Percentiles rank a stretch among this genome's conserved stretches.
Conservation (phyloP, 331 rosid genomes). For the Quercus lobata region DNA sequence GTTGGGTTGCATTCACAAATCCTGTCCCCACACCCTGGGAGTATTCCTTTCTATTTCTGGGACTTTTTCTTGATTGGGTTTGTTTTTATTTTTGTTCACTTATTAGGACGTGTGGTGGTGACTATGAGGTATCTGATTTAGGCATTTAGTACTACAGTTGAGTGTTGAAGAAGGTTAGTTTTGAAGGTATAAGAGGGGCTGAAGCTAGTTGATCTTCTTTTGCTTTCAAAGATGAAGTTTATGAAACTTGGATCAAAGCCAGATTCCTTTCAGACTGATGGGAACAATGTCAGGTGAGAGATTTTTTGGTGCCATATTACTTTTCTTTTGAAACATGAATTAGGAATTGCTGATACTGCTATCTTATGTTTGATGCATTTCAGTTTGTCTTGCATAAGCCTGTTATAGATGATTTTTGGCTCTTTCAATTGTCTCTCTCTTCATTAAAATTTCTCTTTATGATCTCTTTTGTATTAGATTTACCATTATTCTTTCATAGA, state of each 20-base stretch:
- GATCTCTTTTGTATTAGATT: neutral
- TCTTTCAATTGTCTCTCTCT: neutral
- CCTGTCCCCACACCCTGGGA: slow-evolving; percentile 2
- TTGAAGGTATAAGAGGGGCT: slow-evolving; percentile 13
- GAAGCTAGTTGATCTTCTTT: slow-evolving; percentile 23
- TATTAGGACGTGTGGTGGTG: slow-evolving; percentile 24
- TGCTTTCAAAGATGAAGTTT: slow-evolving; percentile 13
- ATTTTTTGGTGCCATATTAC: too few species aligned
- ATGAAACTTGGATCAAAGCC: slow-evolving; percentile 99
- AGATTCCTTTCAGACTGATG: slow-evolving; percentile 18
- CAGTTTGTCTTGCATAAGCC: too few species aligned
- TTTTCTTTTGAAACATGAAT: too few species aligned
- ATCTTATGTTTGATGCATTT: too few species aligned
- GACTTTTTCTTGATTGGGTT: too few species aligned
- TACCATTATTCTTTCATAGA: neutral
- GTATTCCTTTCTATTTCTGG: too few species aligned
- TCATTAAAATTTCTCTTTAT: neutral
- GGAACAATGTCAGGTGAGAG: too few species aligned
- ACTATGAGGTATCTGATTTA: neutral
- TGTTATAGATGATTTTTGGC: too few species aligned
- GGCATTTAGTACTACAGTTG: slow-evolving; percentile 23
- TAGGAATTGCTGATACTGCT: too few species aligned
- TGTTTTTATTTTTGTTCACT: slow-evolving; percentile 20
- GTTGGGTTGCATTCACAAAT: slow-evolving; percentile 11
- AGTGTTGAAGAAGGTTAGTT: slow-evolving; percentile 27